A percentile compares a stretch with the other conserved stretches of the same genome.
phyloP scores from a whole-genome alignment of 2,329 filamentous ascomycete genomes.

The Periconia sp. region DNA sequence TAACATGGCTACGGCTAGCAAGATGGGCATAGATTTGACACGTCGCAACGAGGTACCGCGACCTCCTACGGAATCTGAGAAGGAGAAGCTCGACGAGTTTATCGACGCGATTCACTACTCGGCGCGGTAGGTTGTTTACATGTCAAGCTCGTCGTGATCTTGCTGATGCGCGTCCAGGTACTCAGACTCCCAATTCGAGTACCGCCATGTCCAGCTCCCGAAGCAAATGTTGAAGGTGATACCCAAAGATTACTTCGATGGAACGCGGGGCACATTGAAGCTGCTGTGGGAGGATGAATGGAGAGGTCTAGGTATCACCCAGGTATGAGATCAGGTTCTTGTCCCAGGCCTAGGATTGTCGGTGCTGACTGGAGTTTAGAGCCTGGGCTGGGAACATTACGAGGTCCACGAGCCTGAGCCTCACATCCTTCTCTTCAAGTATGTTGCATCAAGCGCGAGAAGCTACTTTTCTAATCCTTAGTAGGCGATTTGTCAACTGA shows the following conservation, averaged over 20 bases:
- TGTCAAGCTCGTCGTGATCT: conserved; percentile 11
- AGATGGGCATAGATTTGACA: conserved; percentile 75
- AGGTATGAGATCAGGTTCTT: conserved; percentile 69
- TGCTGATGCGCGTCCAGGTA: conserved; percentile 67
- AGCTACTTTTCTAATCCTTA: too few relatives aligned
- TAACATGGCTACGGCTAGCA: conserved; percentile 37
- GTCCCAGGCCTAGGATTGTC: background rate
- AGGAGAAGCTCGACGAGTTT: conserved; percentile 85
- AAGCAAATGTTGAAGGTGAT: conserved; percentile 99
- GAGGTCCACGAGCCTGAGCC: conserved; percentile 99
- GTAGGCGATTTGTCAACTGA: too few relatives aligned
- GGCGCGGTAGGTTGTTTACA: conserved; percentile 68
- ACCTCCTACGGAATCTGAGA: conserved; percentile 79
- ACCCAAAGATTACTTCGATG: conserved; percentile 92
- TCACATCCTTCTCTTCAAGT: conserved; percentile 99
- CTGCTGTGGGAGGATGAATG: conserved; percentile 98
- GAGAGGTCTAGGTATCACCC: conserved; percentile 95
- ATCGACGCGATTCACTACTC: conserved; percentile 96
- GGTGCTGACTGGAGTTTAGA: conserved; percentile 61
- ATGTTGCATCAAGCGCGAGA: conserved; percentile 49
- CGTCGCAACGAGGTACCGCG: conserved; percentile 88
- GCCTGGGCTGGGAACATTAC: conserved; percentile 98
- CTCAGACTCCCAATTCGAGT: conserved; percentile 90
- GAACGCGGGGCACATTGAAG: conserved; percentile 88
- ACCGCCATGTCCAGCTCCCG: conserved; percentile 95